A percentile compares a stretch with the other conserved stretches of the same genome.
Evolutionary conservation across 2,329 filamentous ascomycete species (phyloP).

Genomic region (Monilinia aucupariae): DNA sequence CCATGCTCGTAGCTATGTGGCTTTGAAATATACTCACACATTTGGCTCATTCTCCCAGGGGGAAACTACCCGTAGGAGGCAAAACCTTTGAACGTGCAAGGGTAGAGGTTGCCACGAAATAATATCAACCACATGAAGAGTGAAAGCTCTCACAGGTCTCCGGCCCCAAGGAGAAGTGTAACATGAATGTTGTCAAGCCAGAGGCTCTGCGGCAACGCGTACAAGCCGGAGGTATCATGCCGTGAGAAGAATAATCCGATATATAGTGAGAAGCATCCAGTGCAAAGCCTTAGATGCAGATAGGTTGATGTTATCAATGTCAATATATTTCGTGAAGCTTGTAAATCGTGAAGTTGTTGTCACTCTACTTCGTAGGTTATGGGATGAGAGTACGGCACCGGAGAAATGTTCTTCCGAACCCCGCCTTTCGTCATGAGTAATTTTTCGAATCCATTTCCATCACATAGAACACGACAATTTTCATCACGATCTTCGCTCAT

Average conservation of each 20-base stretch:
- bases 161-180: not conserved
- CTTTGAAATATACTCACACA: not conserved
- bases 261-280: not conserved
- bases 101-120: not conserved
- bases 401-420: slow-evolving; percentile 9
- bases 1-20: not conserved
- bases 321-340: not conserved
- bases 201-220: not conserved
- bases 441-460: slow-evolving; percentile 6
- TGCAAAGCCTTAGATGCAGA: not conserved
- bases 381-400: not conserved
- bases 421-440: slow-evolving; percentile 10
- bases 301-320: not conserved
- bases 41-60: not conserved
- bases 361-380: not conserved
- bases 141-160: not conserved
- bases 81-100: not conserved
- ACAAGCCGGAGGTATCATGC: not conserved
- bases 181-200: not conserved
- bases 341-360: not conserved
- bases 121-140: not conserved
- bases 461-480: not conserved
- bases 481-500: not conserved
- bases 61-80: not conserved
- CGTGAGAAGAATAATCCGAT: not conserved